phyloP scores from a whole-genome alignment of 768 basidiomycete genomes.

The Xerocomellus intermedius region DNA sequence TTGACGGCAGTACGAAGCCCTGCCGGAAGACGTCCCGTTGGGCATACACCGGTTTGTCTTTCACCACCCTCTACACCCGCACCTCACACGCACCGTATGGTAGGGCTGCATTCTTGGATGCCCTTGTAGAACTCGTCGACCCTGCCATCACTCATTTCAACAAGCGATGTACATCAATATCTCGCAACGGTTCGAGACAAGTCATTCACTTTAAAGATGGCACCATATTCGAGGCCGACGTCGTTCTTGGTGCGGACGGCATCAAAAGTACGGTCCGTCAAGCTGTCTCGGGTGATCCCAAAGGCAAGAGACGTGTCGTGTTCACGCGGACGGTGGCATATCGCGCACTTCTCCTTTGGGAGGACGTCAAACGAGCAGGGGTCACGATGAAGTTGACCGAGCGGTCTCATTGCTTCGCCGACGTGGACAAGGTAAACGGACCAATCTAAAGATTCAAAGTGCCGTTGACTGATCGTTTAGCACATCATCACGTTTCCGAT shows the following conservation, averaged over 20 bases:
- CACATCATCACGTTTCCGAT: constrained; percentile 56
- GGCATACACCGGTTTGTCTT: constrained; percentile 44
- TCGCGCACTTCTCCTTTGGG: constrained; percentile 44
- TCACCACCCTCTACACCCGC: background rate
- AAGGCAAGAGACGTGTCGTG: no score
- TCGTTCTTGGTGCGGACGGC: constrained; percentile 42
- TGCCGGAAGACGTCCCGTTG: constrained; percentile 38
- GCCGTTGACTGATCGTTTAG: constrained; percentile 27
- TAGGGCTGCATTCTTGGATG: constrained; percentile 50
- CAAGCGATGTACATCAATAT: constrained; percentile 46
- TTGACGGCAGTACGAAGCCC: constrained; percentile 32
- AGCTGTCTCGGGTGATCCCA: no score
- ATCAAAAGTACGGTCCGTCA: no score
- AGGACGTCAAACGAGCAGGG: constrained; percentile 41
- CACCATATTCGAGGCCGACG: constrained; percentile 43
- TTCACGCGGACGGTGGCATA: constrained; percentile 39
- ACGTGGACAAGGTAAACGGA: constrained; percentile 41
- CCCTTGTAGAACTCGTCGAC: constrained; percentile 44
- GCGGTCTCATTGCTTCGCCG: constrained; percentile 43
- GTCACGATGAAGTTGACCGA: constrained; percentile 38
- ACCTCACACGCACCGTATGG: background rate
- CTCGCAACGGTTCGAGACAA: constrained; percentile 22
- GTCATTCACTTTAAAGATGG: constrained; percentile 50
- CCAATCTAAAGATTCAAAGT: background rate
- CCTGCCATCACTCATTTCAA: constrained; percentile 45